These are phyloP conservation scores for Arxiozyma slooffiae DNA, from an alignment of 1,139 yeast genomes.

Conservation along the genomic window DNA sequence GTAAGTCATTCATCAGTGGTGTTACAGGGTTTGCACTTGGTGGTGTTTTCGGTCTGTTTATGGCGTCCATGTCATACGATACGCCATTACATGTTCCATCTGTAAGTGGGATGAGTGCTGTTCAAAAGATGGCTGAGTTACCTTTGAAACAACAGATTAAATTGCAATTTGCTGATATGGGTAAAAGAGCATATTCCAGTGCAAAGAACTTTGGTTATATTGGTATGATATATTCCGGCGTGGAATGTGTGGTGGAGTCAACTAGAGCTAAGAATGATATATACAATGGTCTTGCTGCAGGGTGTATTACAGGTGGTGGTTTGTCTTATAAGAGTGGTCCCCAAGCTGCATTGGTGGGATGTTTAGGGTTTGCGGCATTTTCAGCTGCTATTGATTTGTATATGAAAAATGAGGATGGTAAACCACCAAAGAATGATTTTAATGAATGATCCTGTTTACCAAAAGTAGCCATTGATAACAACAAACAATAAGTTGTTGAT, in stretches of 20 bases:
- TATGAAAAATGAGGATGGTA: conserved; percentile 74
- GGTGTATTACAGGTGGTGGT: conserved; percentile 95
- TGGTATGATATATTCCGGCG: conserved; percentile 89
- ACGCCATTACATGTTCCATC: conserved; percentile 30
- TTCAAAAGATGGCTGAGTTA: conserved; percentile 57
- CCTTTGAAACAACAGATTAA: conserved; percentile 93
- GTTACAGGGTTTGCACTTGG: conserved; percentile 92
- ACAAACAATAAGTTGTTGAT: not conserved
- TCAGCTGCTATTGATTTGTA: conserved; percentile 88
- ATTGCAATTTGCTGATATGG: conserved; percentile 87
- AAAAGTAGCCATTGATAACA: not conserved
- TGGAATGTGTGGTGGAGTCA: conserved; percentile 80
- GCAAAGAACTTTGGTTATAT: conserved; percentile 94
- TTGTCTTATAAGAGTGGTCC: conserved; percentile 90
- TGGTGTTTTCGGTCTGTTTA: conserved; percentile 90
- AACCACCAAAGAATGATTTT: conserved; percentile 84
- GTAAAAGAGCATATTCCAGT: conserved; percentile 68
- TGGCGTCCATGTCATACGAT: conserved; percentile 68
- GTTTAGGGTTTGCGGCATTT: conserved; percentile 97
- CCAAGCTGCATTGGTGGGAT: conserved; percentile 80
- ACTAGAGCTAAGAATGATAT: conserved; percentile 81
- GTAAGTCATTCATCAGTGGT: conserved; percentile 84
- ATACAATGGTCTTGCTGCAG: conserved; percentile 86
- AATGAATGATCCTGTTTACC: conserved; percentile 43
- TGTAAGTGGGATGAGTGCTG: conserved; percentile 33